Percentiles rank a stretch among this genome's conserved stretches.
Conservation (phyloP, 805 yeast genomes). For the Candida oleophila region DNA sequence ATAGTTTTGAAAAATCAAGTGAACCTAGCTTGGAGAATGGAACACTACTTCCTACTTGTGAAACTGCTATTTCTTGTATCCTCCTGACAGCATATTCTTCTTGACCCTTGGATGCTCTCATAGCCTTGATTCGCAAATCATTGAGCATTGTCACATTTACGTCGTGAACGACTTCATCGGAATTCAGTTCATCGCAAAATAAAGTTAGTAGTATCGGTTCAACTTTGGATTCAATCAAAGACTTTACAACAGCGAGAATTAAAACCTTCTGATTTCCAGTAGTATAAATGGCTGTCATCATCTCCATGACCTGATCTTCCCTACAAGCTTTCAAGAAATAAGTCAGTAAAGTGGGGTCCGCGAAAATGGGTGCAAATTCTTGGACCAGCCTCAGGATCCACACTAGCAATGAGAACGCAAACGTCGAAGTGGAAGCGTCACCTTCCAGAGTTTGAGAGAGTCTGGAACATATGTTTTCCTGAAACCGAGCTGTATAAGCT, state of each 20-base stretch:
- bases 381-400: neutral
- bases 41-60: neutral
- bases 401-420: neutral
- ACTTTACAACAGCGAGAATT: neutral
- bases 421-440: neutral
- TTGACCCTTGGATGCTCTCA: constrained; percentile 10
- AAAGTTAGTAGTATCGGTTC: neutral
- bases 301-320: neutral
- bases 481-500: neutral
- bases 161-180: neutral
- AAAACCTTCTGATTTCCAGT: neutral
- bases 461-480: neutral
- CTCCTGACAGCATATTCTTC: neutral
- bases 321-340: neutral
- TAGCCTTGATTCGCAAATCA: constrained; percentile 14
- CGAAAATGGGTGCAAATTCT: neutral
- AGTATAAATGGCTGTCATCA: neutral
- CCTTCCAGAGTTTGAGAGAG: neutral
- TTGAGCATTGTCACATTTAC: neutral
- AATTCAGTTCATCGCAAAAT: neutral
- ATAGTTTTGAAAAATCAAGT: neutral
- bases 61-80: neutral
- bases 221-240: neutral
- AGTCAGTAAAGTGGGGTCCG: neutral
- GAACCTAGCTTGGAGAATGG: neutral